These are phyloP conservation scores for Astraeus odoratus DNA, from an alignment of 768 basidiomycete genomes.

Conservation along the genomic window DNA sequence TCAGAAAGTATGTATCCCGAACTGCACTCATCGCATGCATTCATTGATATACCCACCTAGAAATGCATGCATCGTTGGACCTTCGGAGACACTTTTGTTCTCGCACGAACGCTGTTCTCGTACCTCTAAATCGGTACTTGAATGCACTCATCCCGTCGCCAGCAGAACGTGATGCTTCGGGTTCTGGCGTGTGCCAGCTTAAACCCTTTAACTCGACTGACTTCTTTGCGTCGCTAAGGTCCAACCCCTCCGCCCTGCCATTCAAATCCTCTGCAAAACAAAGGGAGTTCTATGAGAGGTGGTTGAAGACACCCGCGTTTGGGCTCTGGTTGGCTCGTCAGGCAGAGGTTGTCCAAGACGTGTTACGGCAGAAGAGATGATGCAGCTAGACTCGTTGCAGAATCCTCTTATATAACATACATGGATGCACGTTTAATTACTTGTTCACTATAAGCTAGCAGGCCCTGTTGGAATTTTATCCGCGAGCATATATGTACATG, in stretches of 20 bases:
- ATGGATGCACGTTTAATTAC: not conserved
- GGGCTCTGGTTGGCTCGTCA: slow-evolving; percentile 75
- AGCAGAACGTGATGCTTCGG: slow-evolving; percentile 31
- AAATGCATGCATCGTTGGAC: slow-evolving; percentile 52
- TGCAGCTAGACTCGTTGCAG: not conserved
- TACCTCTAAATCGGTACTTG: slow-evolving; percentile 88
- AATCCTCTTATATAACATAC: not conserved
- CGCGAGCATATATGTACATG: too few species aligned
- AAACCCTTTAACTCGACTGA: slow-evolving; percentile 63
- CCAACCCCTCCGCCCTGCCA: slow-evolving; percentile 63
- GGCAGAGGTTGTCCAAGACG: slow-evolving; percentile 59
- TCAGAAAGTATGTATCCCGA: slow-evolving; percentile 40
- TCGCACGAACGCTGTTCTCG: slow-evolving; percentile 78
- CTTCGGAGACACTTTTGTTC: slow-evolving; percentile 80
- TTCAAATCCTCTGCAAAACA: slow-evolving; percentile 63
- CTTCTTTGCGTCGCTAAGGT: slow-evolving; percentile 69
- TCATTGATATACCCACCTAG: slow-evolving; percentile 28
- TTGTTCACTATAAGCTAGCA: not conserved
- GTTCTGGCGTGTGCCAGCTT: slow-evolving; percentile 36
- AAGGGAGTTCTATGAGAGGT: slow-evolving; percentile 70
- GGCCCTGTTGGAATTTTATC: too few species aligned
- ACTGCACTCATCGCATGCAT: not conserved
- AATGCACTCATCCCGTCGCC: slow-evolving; percentile 78
- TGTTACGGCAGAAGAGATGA: slow-evolving; percentile 31
- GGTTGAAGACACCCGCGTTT: slow-evolving; percentile 71